Base-by-base conservation (phyloP, 768 basidiomycete species). In the Leccinellum luteum region DNA sequence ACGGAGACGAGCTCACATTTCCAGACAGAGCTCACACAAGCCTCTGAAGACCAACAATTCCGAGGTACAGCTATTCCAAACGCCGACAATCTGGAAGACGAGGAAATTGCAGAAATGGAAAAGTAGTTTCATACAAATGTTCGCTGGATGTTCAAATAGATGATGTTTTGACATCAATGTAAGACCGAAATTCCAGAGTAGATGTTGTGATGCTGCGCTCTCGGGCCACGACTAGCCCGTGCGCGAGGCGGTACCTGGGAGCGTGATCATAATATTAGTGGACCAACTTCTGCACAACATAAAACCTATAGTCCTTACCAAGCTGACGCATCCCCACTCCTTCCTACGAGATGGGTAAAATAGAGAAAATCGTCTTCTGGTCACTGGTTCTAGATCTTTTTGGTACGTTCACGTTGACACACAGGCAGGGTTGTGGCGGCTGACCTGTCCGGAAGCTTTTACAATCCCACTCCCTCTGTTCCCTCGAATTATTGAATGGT, bases 401-500 rank as follows among this genome's bases (percentile, higher is more conserved):
- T 25, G 87, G 87, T 81, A 64, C 64, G 81, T 74, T 21, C 6
- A 7, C 15, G 13, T 17, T 35, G 25, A 19, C 23, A 19, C 23
- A 25, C 12, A 6, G 35, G 17, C 35, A 28, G 21, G 21, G 19
- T 14, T 4, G 15, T 15, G 31, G 38, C 49, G 3, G 51, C 55
- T 74, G 61, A 66, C 52, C 48, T 52, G 53, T 60, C 38, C 49
- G 50, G 76, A 80, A 81, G 92, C 93, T 13, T 96, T 95, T 73
- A 97, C 93, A 23, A 90, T 96, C 48, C 94, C 94, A 10, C 80
- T 98, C n/a, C 96, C 96, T 21, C 83, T 98, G 30, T 98, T 98
- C 73, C 96, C 96, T n/a, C 85, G 95, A n/a, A 79, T 98, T 51
- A 94, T 97, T 44, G 88, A 95, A 75, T 94, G 90, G 90, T 95